Evolutionary conservation across 78 protist genomes (phyloP).

Genomic region (Chrysochromulina parva): DNA sequence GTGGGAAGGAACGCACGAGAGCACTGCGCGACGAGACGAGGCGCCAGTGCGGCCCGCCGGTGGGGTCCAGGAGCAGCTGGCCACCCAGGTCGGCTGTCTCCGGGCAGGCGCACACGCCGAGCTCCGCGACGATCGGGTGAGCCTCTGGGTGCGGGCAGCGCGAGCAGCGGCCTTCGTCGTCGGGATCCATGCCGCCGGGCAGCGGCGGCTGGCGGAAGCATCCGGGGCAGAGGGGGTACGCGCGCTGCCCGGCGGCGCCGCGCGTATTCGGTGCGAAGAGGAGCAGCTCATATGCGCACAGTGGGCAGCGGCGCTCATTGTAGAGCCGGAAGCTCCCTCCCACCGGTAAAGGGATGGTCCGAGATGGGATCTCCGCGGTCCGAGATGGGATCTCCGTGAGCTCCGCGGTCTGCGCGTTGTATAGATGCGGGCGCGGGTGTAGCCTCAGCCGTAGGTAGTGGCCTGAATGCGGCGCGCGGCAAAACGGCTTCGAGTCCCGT

Average conservation of each 20-base stretch:
- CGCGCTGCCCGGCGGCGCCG: no score
- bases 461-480: no score
- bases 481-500: no score
- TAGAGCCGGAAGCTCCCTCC: slow-evolving; percentile 37
- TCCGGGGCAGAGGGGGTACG: not conserved
- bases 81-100: not conserved
- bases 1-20: not conserved
- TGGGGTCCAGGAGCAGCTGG: not conserved
- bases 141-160: not conserved
- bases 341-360: slow-evolving; percentile 18
- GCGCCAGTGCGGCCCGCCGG: not conserved
- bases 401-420: slow-evolving; percentile 49
- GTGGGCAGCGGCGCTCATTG: slow-evolving; percentile 44
- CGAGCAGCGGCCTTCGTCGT: not conserved
- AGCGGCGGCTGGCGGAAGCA: slow-evolving; percentile 20
- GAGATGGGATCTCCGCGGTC: no score
- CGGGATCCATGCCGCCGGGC: no score
- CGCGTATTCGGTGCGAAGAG: not conserved
- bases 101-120: not conserved
- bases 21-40: not conserved
- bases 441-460: no score
- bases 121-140: not conserved
- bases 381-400: not conserved
- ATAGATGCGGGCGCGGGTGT: slow-evolving; percentile 29
- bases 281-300: slow-evolving; percentile 58